Evolutionary conservation across 257 asterid species (phyloP).

Genomic region (Rauvolfia tetraphylla): DNA sequence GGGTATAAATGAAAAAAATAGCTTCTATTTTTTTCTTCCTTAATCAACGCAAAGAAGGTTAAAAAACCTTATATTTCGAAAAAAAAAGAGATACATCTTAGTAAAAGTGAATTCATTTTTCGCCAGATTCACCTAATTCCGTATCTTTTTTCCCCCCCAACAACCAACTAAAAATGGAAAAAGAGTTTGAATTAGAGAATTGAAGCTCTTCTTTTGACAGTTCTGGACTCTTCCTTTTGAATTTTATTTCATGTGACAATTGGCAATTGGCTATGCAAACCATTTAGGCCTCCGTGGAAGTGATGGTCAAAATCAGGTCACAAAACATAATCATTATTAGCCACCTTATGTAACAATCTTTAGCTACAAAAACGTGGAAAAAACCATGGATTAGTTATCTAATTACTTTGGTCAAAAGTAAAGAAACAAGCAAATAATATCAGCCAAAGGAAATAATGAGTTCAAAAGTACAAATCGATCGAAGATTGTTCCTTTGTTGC

Average conservation of each 20-base stretch:
- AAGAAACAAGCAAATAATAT: background rate
- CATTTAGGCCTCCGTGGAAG: background rate
- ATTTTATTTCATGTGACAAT: background rate
- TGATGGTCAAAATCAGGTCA: background rate
- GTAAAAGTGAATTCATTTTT: too few relatives aligned
- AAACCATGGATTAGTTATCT: background rate
- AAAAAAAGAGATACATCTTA: too few relatives aligned
- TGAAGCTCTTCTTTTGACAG: background rate
- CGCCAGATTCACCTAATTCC: background rate
- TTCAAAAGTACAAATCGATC: too few relatives aligned
- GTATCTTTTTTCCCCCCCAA: background rate
- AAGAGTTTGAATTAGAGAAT: background rate
- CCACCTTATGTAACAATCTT: background rate
- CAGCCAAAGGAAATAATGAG: too few relatives aligned
- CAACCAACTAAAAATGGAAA: background rate
- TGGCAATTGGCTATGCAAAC: background rate
- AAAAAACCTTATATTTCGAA: too few relatives aligned
- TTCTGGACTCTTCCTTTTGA: too few relatives aligned
- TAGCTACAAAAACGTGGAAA: background rate
- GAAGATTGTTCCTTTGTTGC: too few relatives aligned
- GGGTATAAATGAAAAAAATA: too few relatives aligned
- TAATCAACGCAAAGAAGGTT: too few relatives aligned
- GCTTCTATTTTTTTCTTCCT: too few relatives aligned
- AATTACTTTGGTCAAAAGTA: background rate
- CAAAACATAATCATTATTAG: slow-evolving; percentile 17